phyloP scores from a whole-genome alignment of 139 green algal genomes.

The Limnomonas spitsbergensis region DNA sequence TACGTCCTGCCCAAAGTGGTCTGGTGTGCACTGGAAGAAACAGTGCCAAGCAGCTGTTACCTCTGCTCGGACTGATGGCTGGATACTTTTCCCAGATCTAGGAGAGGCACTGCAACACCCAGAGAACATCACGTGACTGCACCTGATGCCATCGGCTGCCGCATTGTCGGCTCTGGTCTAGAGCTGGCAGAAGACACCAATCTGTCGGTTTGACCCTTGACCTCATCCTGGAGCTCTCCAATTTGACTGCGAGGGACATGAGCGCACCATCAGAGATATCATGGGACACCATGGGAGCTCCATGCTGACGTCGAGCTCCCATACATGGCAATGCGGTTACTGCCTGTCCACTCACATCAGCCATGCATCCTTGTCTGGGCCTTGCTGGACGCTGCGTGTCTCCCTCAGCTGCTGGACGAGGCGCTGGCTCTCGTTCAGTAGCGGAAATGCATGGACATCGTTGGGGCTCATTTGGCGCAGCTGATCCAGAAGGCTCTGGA shows the following conservation, averaged over 20 bases:
- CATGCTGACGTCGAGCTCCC: background rate
- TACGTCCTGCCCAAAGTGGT: no score
- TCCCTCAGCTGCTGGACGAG: slow-evolving; percentile 15
- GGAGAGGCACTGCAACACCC: no score
- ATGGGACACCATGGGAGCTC: no score
- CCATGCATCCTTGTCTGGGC: slow-evolving; percentile 10
- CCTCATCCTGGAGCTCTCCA: slow-evolving; percentile 12
- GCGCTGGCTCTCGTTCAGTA: slow-evolving; percentile 18
- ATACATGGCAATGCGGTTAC: background rate
- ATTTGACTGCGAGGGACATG: slow-evolving; percentile 11
- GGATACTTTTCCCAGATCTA: no score
- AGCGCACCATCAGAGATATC: no score
- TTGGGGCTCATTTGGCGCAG: slow-evolving; percentile 3
- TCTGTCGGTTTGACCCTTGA: slow-evolving; percentile 1
- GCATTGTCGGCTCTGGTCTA: no score
- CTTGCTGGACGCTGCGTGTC: background rate
- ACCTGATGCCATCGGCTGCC: no score
- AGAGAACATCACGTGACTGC: no score
- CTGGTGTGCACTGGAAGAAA: no score
- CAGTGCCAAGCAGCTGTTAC: no score
- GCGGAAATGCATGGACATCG: slow-evolving; percentile 18
- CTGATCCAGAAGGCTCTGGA: background rate
- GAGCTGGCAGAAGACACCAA: slow-evolving; percentile 4
- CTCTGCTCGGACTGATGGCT: no score
- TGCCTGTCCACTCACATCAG: slow-evolving; percentile 17